phyloP scores from a whole-genome alignment of 1,284 basidiomycete genomes.

The Leccinum solheimii region DNA sequence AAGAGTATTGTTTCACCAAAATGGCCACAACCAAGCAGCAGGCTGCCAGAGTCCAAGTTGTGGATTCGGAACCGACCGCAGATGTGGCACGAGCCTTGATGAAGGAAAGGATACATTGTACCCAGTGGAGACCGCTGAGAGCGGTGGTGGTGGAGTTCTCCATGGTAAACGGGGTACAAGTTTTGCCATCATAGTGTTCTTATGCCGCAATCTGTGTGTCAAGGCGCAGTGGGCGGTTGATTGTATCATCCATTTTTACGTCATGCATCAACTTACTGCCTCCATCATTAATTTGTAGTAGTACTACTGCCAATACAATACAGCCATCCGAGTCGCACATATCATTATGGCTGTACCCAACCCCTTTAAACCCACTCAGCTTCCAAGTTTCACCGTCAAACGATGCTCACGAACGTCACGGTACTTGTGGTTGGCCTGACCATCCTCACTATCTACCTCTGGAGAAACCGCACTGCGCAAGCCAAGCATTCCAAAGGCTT shows the following conservation, averaged over 20 bases:
- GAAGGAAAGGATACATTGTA: neutral
- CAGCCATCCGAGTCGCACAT: neutral
- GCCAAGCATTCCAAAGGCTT: slow-evolving; percentile 11
- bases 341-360: neutral
- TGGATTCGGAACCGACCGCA: neutral
- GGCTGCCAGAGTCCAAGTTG: neutral
- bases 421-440: neutral
- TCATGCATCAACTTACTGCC: neutral
- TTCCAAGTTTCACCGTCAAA: neutral
- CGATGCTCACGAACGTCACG: slow-evolving; percentile 1
- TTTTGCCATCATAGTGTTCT: neutral
- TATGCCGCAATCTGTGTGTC: no score
- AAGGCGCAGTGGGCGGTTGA: neutral
- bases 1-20: neutral
- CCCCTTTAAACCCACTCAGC: neutral
- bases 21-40: slow-evolving; percentile 1
- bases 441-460: slow-evolving; percentile 6
- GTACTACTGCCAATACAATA: no score
- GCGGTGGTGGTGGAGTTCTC: neutral
- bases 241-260: neutral
- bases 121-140: neutral
- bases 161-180: neutral
- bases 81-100: neutral
- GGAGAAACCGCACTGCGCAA: slow-evolving; percentile 1
- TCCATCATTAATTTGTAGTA: neutral